phyloP scores from a whole-genome alignment of 2,329 filamentous ascomycete genomes.

The Paraconiothyrium sp. region DNA sequence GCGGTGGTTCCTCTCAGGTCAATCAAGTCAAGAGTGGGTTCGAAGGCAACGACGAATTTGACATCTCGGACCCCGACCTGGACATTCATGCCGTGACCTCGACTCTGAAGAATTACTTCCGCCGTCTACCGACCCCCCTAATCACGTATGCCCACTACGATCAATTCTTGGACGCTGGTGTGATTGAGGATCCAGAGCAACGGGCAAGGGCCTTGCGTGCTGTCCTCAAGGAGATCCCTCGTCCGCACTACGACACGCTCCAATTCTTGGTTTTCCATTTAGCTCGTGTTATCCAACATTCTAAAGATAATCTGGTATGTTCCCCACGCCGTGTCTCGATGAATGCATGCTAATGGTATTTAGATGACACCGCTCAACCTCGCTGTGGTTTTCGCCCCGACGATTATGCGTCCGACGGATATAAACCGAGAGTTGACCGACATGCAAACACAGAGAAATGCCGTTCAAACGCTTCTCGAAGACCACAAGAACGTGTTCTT shows the following conservation, averaged over 20 bases:
- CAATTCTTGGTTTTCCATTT: slow-evolving; percentile 96
- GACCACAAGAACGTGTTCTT: slow-evolving; percentile 83
- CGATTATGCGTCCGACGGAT: slow-evolving; percentile 91
- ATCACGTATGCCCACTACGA: slow-evolving; percentile 96
- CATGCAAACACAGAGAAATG: slow-evolving; percentile 90
- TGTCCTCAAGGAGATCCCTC: slow-evolving; percentile 81
- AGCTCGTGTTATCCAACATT: slow-evolving; percentile 81
- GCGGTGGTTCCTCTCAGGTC: slow-evolving; percentile 89
- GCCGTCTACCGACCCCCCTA: slow-evolving; percentile 86
- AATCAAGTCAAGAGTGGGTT: slow-evolving; percentile 92
- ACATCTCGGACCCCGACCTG: slow-evolving; percentile 91
- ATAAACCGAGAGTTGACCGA: slow-evolving; percentile 96
- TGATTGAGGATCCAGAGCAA: slow-evolving; percentile 68
- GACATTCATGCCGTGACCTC: slow-evolving; percentile 98
- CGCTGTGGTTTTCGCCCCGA: slow-evolving; percentile 96
- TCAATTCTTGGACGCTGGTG: slow-evolving; percentile 79
- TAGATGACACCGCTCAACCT: slow-evolving; percentile 97
- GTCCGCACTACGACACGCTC: slow-evolving; percentile 85
- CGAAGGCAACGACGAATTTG: slow-evolving; percentile 83
- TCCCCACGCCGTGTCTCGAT: not conserved
- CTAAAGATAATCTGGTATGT: slow-evolving; percentile 83
- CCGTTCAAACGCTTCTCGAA: slow-evolving; percentile 92
- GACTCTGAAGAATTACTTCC: slow-evolving; percentile 96
- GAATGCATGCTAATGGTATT: slow-evolving; percentile 24
- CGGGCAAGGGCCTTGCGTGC: slow-evolving; percentile 69